Conservation (phyloP, 2,329 filamentous ascomycete species). For the Pseudogymnoascus sp. region DNA sequence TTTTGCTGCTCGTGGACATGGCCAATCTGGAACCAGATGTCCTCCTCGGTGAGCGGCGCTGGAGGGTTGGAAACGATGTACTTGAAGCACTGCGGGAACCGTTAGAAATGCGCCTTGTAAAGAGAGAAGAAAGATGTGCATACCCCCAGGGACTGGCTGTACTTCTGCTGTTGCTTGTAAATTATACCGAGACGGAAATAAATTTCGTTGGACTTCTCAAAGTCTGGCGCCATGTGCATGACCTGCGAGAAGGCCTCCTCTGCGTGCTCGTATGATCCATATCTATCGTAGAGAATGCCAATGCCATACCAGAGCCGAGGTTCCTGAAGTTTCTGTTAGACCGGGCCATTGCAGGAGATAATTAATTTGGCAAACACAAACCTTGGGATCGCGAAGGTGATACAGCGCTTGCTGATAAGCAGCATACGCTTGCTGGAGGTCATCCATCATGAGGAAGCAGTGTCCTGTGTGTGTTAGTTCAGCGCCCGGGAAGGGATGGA, state of each 20-base stretch:
- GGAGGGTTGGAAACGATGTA: constrained; percentile 94
- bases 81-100: constrained; percentile 72
- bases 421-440: constrained; percentile 90
- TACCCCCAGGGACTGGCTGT: constrained; percentile 83
- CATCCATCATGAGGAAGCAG: constrained; percentile 98
- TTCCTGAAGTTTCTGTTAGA: constrained; percentile 47
- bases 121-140: constrained; percentile 21
- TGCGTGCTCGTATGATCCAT: constrained; percentile 91
- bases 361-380: constrained; percentile 29
- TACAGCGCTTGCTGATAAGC: constrained; percentile 94
- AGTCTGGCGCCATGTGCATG: constrained; percentile 96
- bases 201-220: constrained; percentile 98
- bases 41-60: constrained; percentile 85
- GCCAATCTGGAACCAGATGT: constrained; percentile 99
- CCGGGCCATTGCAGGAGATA: constrained; percentile 10
- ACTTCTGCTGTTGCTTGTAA: constrained; percentile 97
- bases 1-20: constrained; percentile 99
- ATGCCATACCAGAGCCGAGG: constrained; percentile 99
- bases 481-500: constrained; percentile 8
- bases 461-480: constrained; percentile 54
- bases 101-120: constrained; percentile 14
- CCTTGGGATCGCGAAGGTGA: constrained; percentile 87
- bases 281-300: constrained; percentile 92
- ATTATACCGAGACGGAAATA: constrained; percentile 99
- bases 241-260: constrained; percentile 98